Evolutionary conservation across 495 filamentous ascomycete genomes (phyloP).

Genomic region (Umbilicaria muhlenbergii): DNA sequence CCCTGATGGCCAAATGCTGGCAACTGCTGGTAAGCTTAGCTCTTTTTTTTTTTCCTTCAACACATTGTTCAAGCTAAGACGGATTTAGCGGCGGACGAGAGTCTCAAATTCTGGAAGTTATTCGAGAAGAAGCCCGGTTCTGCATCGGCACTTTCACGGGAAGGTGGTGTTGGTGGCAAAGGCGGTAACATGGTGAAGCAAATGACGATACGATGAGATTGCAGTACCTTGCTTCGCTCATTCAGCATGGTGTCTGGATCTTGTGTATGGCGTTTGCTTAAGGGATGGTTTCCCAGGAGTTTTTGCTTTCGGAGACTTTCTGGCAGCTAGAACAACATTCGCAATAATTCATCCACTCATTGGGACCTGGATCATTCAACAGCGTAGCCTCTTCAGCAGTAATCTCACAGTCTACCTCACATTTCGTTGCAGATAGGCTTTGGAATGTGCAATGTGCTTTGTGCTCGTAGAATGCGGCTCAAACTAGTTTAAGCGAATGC

Average conservation of each 20-base stretch:
- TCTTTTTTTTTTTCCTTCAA: neutral
- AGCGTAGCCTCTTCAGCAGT: too few species aligned
- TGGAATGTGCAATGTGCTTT: too few species aligned
- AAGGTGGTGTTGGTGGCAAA: constrained; percentile 42
- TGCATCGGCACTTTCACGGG: constrained; percentile 35
- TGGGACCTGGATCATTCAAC: too few species aligned
- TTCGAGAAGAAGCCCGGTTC: constrained; percentile 92
- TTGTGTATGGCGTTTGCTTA: neutral
- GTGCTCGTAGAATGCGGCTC: too few species aligned
- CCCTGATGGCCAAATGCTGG: constrained; percentile 93
- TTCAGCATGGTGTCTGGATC: too few species aligned
- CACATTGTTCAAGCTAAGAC: constrained; percentile 7
- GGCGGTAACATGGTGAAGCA: constrained; percentile 69
- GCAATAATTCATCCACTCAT: too few species aligned
- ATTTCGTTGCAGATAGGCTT: too few species aligned
- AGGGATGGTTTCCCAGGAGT: neutral
- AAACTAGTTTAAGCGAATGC: neutral
- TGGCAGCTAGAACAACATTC: too few species aligned
- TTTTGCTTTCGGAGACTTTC: neutral
- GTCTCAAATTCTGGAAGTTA: constrained; percentile 98
- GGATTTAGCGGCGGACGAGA: constrained; percentile 66
- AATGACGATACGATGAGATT: constrained; percentile 82
- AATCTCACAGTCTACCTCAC: too few species aligned
- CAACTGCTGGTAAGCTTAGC: constrained; percentile 56
- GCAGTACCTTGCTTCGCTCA: too few species aligned